Evolutionary conservation across 2,329 filamentous ascomycete genomes (phyloP).

Genomic region (Monilinia vaccinii-corymbosi): DNA sequence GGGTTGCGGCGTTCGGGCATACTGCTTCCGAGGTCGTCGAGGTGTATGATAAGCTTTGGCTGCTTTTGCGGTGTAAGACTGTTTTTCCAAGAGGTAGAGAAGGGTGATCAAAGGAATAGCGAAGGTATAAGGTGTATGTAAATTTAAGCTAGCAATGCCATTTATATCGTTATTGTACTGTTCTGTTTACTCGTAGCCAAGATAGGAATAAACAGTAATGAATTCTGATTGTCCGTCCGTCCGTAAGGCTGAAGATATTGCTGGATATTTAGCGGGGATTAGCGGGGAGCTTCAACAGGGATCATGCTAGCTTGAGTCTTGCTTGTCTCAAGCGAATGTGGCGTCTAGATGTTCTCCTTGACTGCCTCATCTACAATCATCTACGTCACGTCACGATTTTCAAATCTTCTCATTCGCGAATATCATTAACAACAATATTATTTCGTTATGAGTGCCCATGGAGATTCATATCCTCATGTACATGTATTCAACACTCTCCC

Average conservation of each 20-base stretch:
- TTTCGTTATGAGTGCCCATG: not conserved
- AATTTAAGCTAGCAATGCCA: not conserved
- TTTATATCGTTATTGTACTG: not conserved
- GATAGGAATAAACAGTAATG: not conserved
- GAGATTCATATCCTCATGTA: not conserved
- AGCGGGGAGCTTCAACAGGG: not conserved
- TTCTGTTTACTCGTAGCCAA: not conserved
- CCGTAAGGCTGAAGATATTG: constrained; percentile 4
- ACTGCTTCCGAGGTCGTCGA: not conserved
- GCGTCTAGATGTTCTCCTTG: not conserved
- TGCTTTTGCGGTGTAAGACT: not conserved
- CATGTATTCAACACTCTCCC: not conserved
- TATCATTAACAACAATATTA: not conserved
- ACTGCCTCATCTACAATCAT: not conserved
- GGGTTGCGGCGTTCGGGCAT: constrained; percentile 24
- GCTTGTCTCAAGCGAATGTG: not conserved
- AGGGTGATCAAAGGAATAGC: not conserved
- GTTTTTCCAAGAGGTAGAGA: not conserved
- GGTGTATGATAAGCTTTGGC: not conserved
- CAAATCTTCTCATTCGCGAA: not conserved
- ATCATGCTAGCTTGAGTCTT: too few species aligned
- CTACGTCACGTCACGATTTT: not conserved
- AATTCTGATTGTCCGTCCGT: not conserved
- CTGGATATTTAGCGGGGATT: not conserved
- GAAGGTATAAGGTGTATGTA: not conserved